Percentiles rank a stretch among this genome's conserved stretches.
These are phyloP conservation scores for Suillus variegatus DNA, from an alignment of 768 basidiomycete genomes.

Conservation along the genomic window DNA sequence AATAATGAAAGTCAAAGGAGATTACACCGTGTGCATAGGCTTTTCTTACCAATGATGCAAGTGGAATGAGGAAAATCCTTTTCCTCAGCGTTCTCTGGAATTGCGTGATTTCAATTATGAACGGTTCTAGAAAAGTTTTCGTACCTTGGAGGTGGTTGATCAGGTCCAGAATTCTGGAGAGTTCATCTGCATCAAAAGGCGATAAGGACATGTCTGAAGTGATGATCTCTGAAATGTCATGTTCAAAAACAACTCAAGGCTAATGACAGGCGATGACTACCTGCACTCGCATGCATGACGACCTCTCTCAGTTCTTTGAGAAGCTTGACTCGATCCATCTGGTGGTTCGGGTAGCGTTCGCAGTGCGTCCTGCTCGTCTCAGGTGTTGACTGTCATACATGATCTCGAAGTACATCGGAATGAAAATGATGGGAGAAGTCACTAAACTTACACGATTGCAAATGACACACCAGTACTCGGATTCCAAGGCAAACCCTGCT, in stretches of 20 bases:
- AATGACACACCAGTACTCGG: slow-evolving; percentile 10
- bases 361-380: slow-evolving; percentile 8
- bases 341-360: slow-evolving; percentile 9
- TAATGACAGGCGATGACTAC: background rate
- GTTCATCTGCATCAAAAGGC: slow-evolving; percentile 9
- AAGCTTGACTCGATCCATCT: background rate
- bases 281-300: slow-evolving; percentile 11
- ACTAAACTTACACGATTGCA: background rate
- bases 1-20: background rate
- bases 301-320: slow-evolving; percentile 10
- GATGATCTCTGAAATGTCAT: slow-evolving; percentile 2
- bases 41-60: slow-evolving; percentile 10
- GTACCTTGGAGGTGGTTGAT: slow-evolving; percentile 9
- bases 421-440: background rate
- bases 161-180: slow-evolving; percentile 9
- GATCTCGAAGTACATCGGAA: background rate
- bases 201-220: slow-evolving; percentile 10
- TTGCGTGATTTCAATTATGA: background rate
- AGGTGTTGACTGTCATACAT: background rate
- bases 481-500: slow-evolving; percentile 6
- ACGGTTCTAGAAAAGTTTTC: background rate
- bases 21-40: background rate
- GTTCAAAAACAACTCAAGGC: background rate
- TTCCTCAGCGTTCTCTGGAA: slow-evolving; percentile 1
- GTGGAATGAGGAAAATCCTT: slow-evolving; percentile 9